These are phyloP conservation scores for Solanum pimpinellifolium DNA, from an alignment of 257 asterid genomes.

Conservation along the genomic window DNA sequence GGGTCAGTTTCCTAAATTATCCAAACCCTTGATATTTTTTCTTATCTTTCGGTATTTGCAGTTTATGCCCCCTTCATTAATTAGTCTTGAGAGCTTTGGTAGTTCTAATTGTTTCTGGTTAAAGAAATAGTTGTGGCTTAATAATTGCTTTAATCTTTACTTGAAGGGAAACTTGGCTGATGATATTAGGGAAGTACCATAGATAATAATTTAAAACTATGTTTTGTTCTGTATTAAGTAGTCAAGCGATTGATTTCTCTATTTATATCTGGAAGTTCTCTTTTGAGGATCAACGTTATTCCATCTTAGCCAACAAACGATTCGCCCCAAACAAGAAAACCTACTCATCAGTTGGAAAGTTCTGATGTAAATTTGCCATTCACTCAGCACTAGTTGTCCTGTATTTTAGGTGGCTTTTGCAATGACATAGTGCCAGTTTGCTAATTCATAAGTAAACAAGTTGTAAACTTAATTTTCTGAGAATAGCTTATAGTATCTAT, in stretches of 20 bases:
- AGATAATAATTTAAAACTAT: neutral
- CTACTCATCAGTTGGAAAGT: neutral
- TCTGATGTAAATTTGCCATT: neutral
- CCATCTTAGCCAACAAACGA: neutral
- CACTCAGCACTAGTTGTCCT: neutral
- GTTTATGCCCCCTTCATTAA: neutral
- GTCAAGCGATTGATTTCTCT: neutral
- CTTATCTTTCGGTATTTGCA: neutral
- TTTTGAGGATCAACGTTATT: neutral
- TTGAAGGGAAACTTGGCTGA: neutral
- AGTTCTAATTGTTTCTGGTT: neutral
- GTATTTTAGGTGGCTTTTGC: neutral
- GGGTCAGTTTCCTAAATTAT: neutral
- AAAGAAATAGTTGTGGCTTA: neutral
- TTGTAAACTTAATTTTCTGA: neutral
- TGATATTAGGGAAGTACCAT: neutral
- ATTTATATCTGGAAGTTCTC: neutral
- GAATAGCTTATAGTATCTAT: neutral
- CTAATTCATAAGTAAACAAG: neutral
- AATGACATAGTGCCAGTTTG: neutral
- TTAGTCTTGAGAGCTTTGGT: neutral
- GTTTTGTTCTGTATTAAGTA: neutral
- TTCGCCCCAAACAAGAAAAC: neutral
- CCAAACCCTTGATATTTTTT: neutral
- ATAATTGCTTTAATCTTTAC: neutral